A percentile compares a stretch with the other conserved stretches of the same genome.
Conservation (phyloP, 306 rosid species). For the Begonia fuchsioides region DNA sequence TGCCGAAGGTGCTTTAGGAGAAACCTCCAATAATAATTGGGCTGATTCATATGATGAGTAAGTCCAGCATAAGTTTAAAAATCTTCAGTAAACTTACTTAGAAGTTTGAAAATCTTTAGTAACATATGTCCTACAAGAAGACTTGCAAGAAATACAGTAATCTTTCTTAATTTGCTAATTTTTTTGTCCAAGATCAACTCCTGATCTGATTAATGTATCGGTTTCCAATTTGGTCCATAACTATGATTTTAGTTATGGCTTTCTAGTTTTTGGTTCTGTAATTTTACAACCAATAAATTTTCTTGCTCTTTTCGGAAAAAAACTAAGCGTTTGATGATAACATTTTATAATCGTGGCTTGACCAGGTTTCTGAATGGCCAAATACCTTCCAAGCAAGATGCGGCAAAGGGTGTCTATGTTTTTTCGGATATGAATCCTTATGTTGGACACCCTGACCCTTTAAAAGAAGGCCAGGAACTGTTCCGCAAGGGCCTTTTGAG, state of each 20-base stretch:
- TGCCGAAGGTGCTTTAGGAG: slow-evolving; percentile 60
- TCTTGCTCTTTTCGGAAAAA: too few relatives aligned
- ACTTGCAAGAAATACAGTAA: too few relatives aligned
- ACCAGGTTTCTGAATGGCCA: slow-evolving; percentile 71
- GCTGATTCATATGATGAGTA: slow-evolving; percentile 81
- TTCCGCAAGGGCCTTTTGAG: slow-evolving; percentile 94
- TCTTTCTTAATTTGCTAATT: too few relatives aligned
- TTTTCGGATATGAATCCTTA: slow-evolving; percentile 98
- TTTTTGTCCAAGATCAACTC: too few relatives aligned
- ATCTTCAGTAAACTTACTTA: background rate
- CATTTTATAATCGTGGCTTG: too few relatives aligned
- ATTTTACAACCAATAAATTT: too few relatives aligned
- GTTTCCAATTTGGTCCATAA: too few relatives aligned
- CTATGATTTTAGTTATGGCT: too few relatives aligned
- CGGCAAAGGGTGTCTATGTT: slow-evolving; percentile 64
- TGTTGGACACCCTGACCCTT: slow-evolving; percentile 87
- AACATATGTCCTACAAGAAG: background rate
- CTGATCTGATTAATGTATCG: too few relatives aligned
- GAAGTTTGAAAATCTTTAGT: background rate
- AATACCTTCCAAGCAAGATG: slow-evolving; percentile 43
- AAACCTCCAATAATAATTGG: slow-evolving; percentile 55
- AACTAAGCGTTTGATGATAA: too few relatives aligned
- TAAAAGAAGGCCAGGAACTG: slow-evolving; percentile 96
- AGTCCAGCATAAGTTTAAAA: slow-evolving; percentile 13
- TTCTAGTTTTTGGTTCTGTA: too few relatives aligned